Evolutionary conservation across 2,329 filamentous ascomycete species (phyloP).

Genomic region (Cladosporium sp.): DNA sequence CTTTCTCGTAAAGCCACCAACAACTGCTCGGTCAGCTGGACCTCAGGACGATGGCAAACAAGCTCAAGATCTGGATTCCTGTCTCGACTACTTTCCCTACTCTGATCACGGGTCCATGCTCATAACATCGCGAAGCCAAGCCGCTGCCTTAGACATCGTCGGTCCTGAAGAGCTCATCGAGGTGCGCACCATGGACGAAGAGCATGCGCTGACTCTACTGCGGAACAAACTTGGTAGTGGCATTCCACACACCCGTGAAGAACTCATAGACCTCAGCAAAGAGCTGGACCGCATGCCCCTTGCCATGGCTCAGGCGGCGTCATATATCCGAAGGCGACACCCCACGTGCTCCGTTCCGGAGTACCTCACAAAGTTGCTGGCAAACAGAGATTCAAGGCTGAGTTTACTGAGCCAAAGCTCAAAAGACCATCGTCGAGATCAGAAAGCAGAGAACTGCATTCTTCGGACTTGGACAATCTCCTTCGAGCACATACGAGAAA

Average conservation of each 20-base stretch:
- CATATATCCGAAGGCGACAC: constrained; percentile 27
- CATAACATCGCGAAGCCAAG: not conserved
- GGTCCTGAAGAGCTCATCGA: not conserved
- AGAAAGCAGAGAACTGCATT: constrained; percentile 17
- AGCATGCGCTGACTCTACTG: not conserved
- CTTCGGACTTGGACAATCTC: constrained; percentile 23
- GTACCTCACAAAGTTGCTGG: constrained; percentile 38
- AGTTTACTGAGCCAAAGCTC: constrained; percentile 1
- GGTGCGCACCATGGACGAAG: not conserved
- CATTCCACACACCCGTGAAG: not conserved
- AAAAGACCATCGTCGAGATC: constrained; percentile 14
- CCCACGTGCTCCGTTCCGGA: constrained; percentile 28
- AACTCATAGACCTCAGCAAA: not conserved
- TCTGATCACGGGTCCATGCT: not conserved
- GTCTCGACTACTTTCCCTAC: not conserved
- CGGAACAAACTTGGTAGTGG: not conserved
- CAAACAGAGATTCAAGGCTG: constrained; percentile 29
- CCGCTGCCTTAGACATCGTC: not conserved
- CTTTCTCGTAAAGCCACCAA: not conserved
- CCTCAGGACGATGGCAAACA: not conserved
- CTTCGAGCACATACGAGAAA: constrained; percentile 19
- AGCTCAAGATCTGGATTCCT: not conserved
- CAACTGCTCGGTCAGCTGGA: too few species aligned
- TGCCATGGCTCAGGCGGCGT: constrained; percentile 31
- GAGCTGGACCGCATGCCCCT: constrained; percentile 32